Base-by-base conservation (phyloP, 495 filamentous ascomycete species). In the Terfezia claveryi region DNA sequence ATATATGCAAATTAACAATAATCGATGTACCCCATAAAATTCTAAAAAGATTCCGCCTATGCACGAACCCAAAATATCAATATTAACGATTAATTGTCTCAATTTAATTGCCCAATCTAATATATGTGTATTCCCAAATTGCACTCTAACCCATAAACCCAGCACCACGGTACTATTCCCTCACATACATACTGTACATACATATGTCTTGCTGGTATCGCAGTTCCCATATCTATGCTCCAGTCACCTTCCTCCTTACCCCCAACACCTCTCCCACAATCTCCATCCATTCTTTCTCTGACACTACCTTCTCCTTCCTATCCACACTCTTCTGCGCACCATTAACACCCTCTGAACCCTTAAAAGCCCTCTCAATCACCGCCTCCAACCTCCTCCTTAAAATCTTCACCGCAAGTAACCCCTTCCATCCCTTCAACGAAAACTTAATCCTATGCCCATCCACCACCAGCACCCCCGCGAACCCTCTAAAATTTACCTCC, bases 401-500 rank as follows among this genome's bases (percentile, higher is more conserved):
- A 7, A 76, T 73, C 65, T 94, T 95, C 60, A 95, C 68, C 0
- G 80, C 87, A 9, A 94, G 73, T 74, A 91, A 82, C 0, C 79
- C 79, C 70, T 87, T 94, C 87, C 87, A 95, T 62, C 91, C 82
- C n/a, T 78, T 73, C 2, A 89, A 73, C 23, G 81, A 72, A 65
- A 94, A 94, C n/a, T 84, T 76, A n/a, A 89, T 72, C 36, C 86
- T 75, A 68, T 92, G 88, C 10, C 83, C 77, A 66, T 94, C 87
- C 52, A 98, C 76, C 8, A 85, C 77, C 27, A 92, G 70, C 5
- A 93, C 81, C 6, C 91, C 91, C 5, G 88, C 76, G 65, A 84
- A 88, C 69, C 78, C 76, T 69, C 83, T 83, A 56, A 86, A 87
- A 37, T 87, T 82, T 2, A 78, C 81, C 55, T 94, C 88, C 16